Percentiles rank a stretch among this genome's conserved stretches.
Conservation (phyloP, 345 rosid species). For the Euphorbia tirucalli region DNA sequence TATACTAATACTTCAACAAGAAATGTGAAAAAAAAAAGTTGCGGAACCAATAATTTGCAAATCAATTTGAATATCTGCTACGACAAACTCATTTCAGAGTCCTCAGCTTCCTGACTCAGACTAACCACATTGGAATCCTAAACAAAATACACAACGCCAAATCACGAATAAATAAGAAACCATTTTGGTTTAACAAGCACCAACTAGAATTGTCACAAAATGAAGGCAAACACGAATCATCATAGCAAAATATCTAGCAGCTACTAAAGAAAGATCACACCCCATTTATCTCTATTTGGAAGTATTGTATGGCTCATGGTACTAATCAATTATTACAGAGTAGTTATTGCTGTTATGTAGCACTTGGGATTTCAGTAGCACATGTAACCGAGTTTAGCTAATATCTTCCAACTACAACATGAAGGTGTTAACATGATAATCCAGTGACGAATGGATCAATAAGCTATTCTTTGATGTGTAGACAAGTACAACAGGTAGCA, state of each 20-base stretch:
- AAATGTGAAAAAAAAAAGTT: not conserved
- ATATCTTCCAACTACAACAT: too few relatives aligned
- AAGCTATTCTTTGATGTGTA: not conserved
- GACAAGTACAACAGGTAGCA: not conserved
- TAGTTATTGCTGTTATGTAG: not conserved
- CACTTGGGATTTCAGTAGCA: not conserved
- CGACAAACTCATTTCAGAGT: not conserved
- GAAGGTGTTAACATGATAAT: not conserved
- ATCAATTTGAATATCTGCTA: not conserved
- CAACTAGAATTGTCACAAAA: not conserved
- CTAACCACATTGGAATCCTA: not conserved
- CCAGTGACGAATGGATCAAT: not conserved
- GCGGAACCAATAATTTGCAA: not conserved
- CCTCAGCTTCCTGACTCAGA: not conserved
- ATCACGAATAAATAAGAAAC: not conserved
- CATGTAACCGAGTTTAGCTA: not conserved
- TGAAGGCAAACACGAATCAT: not conserved
- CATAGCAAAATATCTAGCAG: not conserved
- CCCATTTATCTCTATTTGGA: not conserved
- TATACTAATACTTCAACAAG: not conserved
- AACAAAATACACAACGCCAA: not conserved
- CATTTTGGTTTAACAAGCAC: not conserved
- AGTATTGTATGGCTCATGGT: not conserved
- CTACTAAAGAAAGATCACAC: not conserved
- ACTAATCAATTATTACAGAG: not conserved